phyloP scores from a whole-genome alignment of 2,329 filamentous ascomycete genomes.

The Lecanoromycetidae sp. region DNA sequence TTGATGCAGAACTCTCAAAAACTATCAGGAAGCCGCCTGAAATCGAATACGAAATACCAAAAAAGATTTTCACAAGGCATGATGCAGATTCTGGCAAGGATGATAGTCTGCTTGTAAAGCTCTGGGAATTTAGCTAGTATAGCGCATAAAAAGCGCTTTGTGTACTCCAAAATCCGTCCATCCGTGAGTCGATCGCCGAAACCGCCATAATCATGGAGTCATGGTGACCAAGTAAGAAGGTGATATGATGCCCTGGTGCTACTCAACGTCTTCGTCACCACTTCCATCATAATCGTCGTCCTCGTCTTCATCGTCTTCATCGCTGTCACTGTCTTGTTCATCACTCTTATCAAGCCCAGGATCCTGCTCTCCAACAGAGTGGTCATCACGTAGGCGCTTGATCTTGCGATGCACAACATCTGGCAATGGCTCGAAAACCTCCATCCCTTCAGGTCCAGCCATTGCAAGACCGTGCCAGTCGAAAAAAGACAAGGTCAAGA shows the following conservation, averaged over 20 bases:
- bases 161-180: too few species aligned
- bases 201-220: background rate
- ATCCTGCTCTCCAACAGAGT: too few species aligned
- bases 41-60: conserved; percentile 88
- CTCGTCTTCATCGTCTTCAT: background rate
- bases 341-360: too few species aligned
- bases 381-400: background rate
- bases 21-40: conserved; percentile 76
- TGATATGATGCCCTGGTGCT: too few species aligned
- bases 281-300: background rate
- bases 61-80: conserved; percentile 55
- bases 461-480: background rate
- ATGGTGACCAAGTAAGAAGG: background rate
- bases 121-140: conserved; percentile 45
- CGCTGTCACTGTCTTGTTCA: too few species aligned
- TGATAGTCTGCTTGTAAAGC: conserved; percentile 46
- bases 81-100: conserved; percentile 37
- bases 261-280: background rate
- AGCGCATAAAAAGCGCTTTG: background rate
- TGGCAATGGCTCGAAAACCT: background rate
- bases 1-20: conserved; percentile 74
- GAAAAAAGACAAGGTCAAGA: background rate
- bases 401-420: background rate
- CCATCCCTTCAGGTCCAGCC: background rate
- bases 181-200: too few species aligned